Evolutionary conservation across 139 green algal species (phyloP).

Genomic region (Edaphochlamys debaryana): DNA sequence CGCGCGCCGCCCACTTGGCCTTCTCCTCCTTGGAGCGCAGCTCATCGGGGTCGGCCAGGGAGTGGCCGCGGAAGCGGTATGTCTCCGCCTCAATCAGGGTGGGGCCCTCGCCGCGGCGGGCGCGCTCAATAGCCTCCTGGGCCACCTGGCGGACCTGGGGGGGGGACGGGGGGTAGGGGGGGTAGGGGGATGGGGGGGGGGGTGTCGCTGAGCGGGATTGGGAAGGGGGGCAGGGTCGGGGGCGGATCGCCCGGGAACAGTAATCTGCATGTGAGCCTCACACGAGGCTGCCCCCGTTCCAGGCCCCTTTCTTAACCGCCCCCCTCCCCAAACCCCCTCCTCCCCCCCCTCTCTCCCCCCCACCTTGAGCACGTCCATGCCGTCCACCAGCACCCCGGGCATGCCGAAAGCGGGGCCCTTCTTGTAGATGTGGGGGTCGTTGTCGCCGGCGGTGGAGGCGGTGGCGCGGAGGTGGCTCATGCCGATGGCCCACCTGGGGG

Average conservation of each 20-base stretch:
- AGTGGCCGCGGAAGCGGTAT: slow-evolving; percentile 98
- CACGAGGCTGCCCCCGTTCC: too few species aligned
- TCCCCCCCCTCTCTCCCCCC: not conserved
- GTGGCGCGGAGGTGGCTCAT: slow-evolving; percentile 94
- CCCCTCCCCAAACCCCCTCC: not conserved
- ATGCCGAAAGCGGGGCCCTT: slow-evolving; percentile 98
- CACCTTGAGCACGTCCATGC: slow-evolving; percentile 99
- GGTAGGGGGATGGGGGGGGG: not conserved
- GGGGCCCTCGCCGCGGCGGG: slow-evolving; percentile 90
- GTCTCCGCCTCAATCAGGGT: slow-evolving; percentile 98
- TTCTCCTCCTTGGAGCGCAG: slow-evolving; percentile 93
- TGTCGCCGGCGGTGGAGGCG: slow-evolving; percentile 69
- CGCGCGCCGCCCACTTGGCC: slow-evolving; percentile 76
- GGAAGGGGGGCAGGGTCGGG: too few species aligned
- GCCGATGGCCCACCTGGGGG: slow-evolving; percentile 92
- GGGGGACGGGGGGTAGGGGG: not conserved
- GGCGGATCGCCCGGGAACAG: too few species aligned
- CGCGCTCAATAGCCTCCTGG: slow-evolving; percentile 87
- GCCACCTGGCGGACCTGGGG: slow-evolving; percentile 86
- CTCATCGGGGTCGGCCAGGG: slow-evolving; percentile 97
- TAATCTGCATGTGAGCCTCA: too few species aligned
- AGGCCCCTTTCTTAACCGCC: not conserved
- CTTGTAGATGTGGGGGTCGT: slow-evolving; percentile 96
- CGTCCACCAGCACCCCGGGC: slow-evolving; percentile 95
- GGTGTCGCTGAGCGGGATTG: too few species aligned